These are phyloP conservation scores for Leishmania guyanensis DNA, from an alignment of 208 protist species.

Conservation along the genomic window DNA sequence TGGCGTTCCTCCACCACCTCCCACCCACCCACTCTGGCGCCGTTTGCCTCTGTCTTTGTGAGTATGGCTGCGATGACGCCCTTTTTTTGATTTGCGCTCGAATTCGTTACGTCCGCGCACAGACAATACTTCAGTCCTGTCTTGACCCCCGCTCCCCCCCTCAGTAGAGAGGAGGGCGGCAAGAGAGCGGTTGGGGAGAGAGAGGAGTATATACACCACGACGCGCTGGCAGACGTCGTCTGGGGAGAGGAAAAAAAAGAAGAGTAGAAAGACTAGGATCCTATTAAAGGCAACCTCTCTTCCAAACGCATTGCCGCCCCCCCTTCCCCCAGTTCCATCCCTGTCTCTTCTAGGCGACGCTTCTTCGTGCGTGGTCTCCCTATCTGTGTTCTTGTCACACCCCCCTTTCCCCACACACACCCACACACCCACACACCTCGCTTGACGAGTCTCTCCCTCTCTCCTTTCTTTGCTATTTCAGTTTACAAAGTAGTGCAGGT, in stretches of 20 bases:
- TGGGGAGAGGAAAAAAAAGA: neutral
- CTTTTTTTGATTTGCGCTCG: neutral
- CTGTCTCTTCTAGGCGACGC: neutral
- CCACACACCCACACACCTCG: too few species aligned
- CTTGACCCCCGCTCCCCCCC: too few species aligned
- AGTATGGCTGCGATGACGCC: neutral
- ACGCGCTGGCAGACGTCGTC: neutral
- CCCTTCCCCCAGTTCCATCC: too few species aligned
- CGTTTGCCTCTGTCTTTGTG: neutral
- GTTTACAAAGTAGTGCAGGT: neutral
- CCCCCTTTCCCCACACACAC: too few species aligned
- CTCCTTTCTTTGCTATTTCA: neutral
- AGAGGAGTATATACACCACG: neutral
- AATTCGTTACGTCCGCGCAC: too few species aligned
- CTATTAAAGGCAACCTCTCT: neutral
- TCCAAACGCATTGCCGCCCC: neutral
- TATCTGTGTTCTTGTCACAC: neutral
- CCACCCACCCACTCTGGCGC: neutral
- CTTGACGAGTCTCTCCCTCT: too few species aligned
- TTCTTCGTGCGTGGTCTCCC: neutral
- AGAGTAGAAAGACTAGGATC: too few species aligned
- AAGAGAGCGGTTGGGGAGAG: neutral
- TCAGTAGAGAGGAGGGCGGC: neutral
- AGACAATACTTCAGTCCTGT: too few species aligned
- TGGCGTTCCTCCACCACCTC: neutral